Evolutionary conservation across 331 rosid species (phyloP).

Genomic region (Pyracantha coccinea): DNA sequence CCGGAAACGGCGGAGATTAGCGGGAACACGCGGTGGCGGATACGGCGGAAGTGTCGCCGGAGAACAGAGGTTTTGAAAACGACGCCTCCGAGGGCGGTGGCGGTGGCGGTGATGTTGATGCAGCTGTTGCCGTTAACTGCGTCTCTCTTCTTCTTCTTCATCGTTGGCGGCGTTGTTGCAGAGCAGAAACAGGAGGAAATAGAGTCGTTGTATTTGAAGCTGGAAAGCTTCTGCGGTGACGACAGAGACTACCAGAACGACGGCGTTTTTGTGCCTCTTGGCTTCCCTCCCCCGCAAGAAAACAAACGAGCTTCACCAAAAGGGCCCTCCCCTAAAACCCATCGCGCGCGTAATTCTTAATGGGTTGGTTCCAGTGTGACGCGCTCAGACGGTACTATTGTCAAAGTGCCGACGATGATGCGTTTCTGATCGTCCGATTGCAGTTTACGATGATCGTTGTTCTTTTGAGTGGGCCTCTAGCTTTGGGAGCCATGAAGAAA

Average conservation of each 20-base stretch:
- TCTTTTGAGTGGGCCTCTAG: not conserved
- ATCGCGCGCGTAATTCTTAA: conserved; percentile 12
- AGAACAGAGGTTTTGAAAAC: conserved; percentile 17
- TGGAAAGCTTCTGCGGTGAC: not conserved
- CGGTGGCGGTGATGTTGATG: not conserved
- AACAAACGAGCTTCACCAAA: not conserved
- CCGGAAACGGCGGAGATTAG: conserved; percentile 45
- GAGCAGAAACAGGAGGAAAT: not conserved
- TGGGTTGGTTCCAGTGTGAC: not conserved
- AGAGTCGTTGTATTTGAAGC: not conserved
- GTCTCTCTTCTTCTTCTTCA: conserved; percentile 25
- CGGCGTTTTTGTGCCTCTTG: not conserved
- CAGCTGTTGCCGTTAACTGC: not conserved
- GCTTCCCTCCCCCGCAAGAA: not conserved
- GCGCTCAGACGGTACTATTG: not conserved
- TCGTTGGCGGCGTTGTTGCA: not conserved
- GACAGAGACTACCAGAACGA: not conserved
- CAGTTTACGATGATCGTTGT: not conserved
- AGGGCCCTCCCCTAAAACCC: conserved; percentile 24
- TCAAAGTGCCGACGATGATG: not conserved
- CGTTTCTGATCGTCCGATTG: not conserved
- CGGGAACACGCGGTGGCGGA: conserved; percentile 38
- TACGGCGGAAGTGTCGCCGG: conserved; percentile 28
- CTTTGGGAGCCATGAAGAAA: not conserved
- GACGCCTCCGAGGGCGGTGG: not conserved